Conservation (phyloP, 2,329 filamentous ascomycete genomes). For the Cyphellophora attinorum region DNA sequence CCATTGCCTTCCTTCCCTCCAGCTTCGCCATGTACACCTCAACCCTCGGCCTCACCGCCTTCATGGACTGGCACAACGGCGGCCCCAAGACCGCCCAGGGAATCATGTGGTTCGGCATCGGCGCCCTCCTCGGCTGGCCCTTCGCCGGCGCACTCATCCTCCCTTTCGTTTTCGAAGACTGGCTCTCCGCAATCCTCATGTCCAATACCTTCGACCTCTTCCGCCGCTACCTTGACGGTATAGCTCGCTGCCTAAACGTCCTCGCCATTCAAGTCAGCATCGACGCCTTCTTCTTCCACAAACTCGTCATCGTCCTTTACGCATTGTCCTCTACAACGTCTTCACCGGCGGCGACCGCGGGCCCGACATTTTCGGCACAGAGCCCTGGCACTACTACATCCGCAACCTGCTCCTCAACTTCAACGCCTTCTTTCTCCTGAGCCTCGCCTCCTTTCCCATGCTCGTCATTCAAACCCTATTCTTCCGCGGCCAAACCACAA, state of each 20-base stretch:
- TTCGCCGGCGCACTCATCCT: constrained; percentile 75
- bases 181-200: constrained; percentile 40
- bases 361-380: constrained; percentile 87
- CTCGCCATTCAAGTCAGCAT: constrained; percentile 58
- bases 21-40: constrained; percentile 95
- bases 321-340: constrained; percentile 93
- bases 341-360: constrained; percentile 70
- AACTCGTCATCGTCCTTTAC: constrained; percentile 72
- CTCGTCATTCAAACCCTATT: constrained; percentile 63
- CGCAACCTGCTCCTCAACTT: constrained; percentile 89
- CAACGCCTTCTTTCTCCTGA: constrained; percentile 84
- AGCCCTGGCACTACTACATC: constrained; percentile 95
- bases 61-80: constrained; percentile 81
- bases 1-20: constrained; percentile 76
- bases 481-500: constrained; percentile 46
- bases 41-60: constrained; percentile 76
- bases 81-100: constrained; percentile 71
- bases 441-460: constrained; percentile 63
- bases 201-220: constrained; percentile 53
- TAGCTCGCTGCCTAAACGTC: constrained; percentile 55
- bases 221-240: constrained; percentile 57
- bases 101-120: constrained; percentile 83
- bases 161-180: constrained; percentile 74
- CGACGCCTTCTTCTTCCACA: constrained; percentile 79
- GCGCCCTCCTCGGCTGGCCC: constrained; percentile 83